These are phyloP conservation scores for Zizania palustris DNA, from an alignment of 202 grass and related monocot genomes.

Conservation along the genomic window DNA sequence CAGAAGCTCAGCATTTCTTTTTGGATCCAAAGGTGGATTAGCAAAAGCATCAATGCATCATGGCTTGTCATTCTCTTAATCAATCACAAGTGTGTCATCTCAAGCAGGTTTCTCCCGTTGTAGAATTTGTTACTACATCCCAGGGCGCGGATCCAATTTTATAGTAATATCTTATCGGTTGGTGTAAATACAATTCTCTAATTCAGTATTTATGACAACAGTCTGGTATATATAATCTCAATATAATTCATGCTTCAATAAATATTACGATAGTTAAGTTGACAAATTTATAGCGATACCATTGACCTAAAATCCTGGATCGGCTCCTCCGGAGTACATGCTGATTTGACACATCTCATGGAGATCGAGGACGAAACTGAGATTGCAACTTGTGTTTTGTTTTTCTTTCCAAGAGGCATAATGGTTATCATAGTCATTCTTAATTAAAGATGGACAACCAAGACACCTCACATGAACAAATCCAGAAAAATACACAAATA, in stretches of 20 bases:
- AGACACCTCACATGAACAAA: not conserved
- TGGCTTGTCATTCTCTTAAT: slow-evolving; percentile 34
- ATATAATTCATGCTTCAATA: too few species aligned
- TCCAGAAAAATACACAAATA: not conserved
- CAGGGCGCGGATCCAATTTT: too few species aligned
- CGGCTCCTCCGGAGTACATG: too few species aligned
- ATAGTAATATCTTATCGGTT: too few species aligned
- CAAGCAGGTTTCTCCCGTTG: not conserved
- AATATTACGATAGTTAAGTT: too few species aligned
- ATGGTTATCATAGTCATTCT: slow-evolving; percentile 3
- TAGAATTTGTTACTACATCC: not conserved
- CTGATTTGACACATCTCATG: not conserved
- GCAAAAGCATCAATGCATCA: slow-evolving; percentile 23
- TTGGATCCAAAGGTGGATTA: slow-evolving; percentile 36
- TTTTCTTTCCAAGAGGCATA: not conserved
- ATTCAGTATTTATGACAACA: too few species aligned
- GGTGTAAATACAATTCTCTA: too few species aligned
- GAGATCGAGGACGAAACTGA: not conserved
- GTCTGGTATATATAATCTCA: too few species aligned
- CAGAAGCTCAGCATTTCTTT: not conserved
- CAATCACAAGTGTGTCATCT: slow-evolving; percentile 30
- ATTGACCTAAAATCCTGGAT: too few species aligned
- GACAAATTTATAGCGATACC: too few species aligned
- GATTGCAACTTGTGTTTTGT: slow-evolving; percentile 3
- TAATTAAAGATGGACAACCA: not conserved